phyloP scores from a whole-genome alignment of 148 eudicot genomes.

The Rhododendron williamsianum region DNA sequence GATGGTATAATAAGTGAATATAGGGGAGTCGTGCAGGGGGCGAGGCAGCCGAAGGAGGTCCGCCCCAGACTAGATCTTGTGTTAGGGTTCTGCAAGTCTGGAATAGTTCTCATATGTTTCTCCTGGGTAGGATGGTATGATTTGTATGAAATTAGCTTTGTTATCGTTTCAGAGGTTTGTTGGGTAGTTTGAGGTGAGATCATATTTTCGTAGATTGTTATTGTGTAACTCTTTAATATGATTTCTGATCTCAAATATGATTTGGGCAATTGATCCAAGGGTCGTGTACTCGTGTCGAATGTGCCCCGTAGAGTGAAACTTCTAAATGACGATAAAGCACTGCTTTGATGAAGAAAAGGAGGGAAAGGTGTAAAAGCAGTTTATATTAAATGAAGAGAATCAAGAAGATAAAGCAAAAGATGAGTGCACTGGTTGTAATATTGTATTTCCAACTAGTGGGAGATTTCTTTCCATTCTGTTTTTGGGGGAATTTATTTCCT shows the following conservation, averaged over 20 bases:
- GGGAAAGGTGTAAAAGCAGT: slow-evolving; percentile 18
- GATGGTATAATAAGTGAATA: too few species aligned
- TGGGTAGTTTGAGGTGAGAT: slow-evolving; percentile 4
- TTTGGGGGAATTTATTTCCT: slow-evolving; percentile 13
- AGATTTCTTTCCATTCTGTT: slow-evolving; percentile 15
- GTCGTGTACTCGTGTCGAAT: slow-evolving; percentile 12
- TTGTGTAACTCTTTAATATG: background rate
- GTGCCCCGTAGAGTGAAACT: background rate
- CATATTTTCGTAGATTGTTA: background rate
- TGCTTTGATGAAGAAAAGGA: background rate
- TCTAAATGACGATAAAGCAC: background rate
- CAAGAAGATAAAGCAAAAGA: slow-evolving; percentile 31
- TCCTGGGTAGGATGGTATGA: background rate
- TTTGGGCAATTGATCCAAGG: background rate
- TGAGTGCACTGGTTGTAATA: slow-evolving; percentile 16
- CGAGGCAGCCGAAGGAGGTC: background rate
- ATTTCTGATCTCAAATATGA: background rate
- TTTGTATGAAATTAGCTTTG: background rate
- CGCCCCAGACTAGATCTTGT: background rate
- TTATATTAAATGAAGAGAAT: slow-evolving; percentile 26
- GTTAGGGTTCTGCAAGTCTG: background rate
- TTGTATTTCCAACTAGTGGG: slow-evolving; percentile 14
- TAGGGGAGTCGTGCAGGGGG: too few species aligned
- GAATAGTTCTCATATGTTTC: background rate
- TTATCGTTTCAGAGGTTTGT: background rate